Base-by-base conservation (phyloP, 1,284 basidiomycete genomes). In the Leccinum subfulvum region DNA sequence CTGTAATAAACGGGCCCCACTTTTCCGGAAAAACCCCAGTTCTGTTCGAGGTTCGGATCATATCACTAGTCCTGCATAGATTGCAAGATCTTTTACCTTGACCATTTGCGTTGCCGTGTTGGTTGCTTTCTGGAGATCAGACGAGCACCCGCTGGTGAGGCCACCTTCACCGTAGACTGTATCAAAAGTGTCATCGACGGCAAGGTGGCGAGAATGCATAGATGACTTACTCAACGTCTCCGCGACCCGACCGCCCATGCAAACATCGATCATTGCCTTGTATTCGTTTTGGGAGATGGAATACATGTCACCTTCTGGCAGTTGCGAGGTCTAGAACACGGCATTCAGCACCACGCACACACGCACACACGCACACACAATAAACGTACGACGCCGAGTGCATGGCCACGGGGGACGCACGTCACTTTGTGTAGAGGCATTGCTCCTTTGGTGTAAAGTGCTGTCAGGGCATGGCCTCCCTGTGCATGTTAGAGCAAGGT, bases 351-450 rank as follows among this genome's bases (percentile, higher is more conserved):
- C 51, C 23, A 54, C 30, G 16, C 28, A 35, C 18, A 51, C 33
- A 3, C 7, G 3, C n/a, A 47, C 44, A 21, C 18, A 21, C 18
- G 18, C 11, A 47, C 44, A 21, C 18, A 21, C 18, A 21, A 58
- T 18, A 37, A 18, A 83, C 89, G 68, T 77, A 92, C 91, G 69
- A 95, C 81, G 66, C 96, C 96, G 39, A 97, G 83, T 18, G 94
- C 91, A 71, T 95, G 93, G 35, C 95, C 95, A 69, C 96, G 90
- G 57, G 95, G 95, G 65, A 98, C 87, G 76, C 95, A 96, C 18
- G 95, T 98, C 28, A 97, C 95, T 80, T 96, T 97, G 77, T 98
- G 95, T 66, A 98, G 78, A 33, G 95, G 95, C 85, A 95, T 94
- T 30, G 95, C 94, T 60, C 95, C 95, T 64, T 92, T 86, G 0